These are phyloP conservation scores for Comarum palustre DNA, from an alignment of 306 rosid genomes.

Conservation along the genomic window DNA sequence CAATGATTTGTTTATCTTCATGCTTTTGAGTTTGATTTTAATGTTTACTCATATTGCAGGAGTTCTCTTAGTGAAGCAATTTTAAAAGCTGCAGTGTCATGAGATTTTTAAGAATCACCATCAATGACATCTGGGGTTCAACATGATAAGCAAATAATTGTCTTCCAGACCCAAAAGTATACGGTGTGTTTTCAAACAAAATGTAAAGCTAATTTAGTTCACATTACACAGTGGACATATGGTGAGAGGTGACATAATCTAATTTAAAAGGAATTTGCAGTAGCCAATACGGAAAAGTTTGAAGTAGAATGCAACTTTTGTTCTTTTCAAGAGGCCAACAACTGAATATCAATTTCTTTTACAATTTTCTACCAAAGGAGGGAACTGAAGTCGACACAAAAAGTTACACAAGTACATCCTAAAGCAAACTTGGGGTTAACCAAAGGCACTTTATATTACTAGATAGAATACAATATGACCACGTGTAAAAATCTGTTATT, in stretches of 20 bases:
- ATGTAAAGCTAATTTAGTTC: neutral
- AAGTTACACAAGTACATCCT: neutral
- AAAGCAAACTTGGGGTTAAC: neutral
- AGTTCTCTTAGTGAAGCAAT: neutral
- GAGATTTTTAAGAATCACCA: neutral
- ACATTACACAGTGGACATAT: neutral
- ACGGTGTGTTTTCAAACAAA: neutral
- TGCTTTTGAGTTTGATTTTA: neutral
- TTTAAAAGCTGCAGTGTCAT: neutral
- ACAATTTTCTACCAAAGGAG: neutral
- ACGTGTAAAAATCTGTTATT: constrained; percentile 5
- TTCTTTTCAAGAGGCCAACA: neutral
- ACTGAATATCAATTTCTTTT: neutral
- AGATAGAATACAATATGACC: constrained; percentile 7
- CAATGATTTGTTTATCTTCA: neutral
- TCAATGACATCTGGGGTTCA: too few species aligned
- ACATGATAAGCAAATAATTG: neutral
- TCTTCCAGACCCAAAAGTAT: neutral
- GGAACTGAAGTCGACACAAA: neutral
- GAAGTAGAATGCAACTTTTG: neutral
- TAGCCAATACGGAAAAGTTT: neutral
- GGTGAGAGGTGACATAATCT: neutral
- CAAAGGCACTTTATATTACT: constrained; percentile 15
- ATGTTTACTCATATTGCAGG: neutral
- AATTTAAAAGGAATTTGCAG: neutral